Evolutionary conservation across 2,329 filamentous ascomycete genomes (phyloP), one percentile per base, ranked within the genome.

Genomic region (Diplodia mutila): DNA sequence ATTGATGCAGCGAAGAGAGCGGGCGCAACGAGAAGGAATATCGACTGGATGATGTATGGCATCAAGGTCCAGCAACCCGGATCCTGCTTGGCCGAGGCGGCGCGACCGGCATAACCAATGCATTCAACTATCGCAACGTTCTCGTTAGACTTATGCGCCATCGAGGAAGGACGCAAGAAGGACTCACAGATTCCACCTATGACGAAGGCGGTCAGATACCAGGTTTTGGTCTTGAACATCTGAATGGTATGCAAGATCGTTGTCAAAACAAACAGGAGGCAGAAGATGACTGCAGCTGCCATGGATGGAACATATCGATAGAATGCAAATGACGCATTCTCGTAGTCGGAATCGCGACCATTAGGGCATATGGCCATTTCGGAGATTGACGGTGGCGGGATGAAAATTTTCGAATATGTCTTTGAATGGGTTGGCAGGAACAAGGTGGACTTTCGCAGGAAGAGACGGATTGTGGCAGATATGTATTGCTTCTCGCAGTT

Each of bases 191-290:
- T 64, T 21, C 83, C 82, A n/a, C 85, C 85, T 21, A 86, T 73
- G 5, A 83, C 69, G 55, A 87, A 83, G 0, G 85, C 81, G 2
- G 83, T 81, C 70, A 85, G 82, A 72, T 83, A 86, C 81, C 82
- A 86, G 0, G 81, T 81, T 37, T 78, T 75, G 1, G 76, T 76
- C 16, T 71, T 73, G 42, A 80, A 32, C 34, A 85, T 70, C 42
- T 80, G 77, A 29, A 72, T 77, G n/a, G 72, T 61, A 67, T 85
- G 83, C 0, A 77, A 55, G 1, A 72, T 21, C 0, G 81, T 76
- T 14, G 69, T 54, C 7, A 72, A 9, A 21, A 68, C 52, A 70
- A 78, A 78, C 32, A 74, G 67, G 23, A 77, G 54, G 61, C 70
- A 64, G 69, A 76, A 76, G 53, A 77, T 71, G 42, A 75, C 68